phyloP scores from a whole-genome alignment of 108 stramenopile genomes.

The Skeletonema costatum region DNA sequence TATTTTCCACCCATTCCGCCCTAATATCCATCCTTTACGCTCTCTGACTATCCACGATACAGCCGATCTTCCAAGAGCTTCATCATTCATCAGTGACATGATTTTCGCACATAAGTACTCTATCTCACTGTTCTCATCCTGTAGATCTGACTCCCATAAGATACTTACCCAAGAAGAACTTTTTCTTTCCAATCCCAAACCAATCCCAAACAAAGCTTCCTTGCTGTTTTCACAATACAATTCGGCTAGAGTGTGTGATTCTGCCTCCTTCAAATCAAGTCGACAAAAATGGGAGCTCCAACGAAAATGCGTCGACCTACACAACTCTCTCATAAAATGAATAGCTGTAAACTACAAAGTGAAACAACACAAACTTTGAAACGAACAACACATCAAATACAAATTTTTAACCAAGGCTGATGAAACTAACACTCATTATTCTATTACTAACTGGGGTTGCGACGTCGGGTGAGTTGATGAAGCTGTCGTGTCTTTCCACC shows the following conservation, averaged over 20 bases:
- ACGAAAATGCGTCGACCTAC: neutral
- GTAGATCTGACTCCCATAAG: no score
- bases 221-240: no score
- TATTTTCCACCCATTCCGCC: no score
- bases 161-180: no score
- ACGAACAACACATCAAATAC: neutral
- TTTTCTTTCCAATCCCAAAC: no score
- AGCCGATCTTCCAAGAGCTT: no score
- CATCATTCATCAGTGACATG: no score
- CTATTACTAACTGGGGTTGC: neutral
- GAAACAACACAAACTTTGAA: neutral
- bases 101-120: no score
- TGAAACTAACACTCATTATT: neutral
- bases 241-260: neutral
- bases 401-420: neutral
- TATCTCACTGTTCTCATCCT: no score
- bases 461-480: neutral
- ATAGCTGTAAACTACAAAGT: neutral
- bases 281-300: neutral
- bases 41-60: no score
- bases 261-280: neutral
- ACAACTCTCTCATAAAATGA: slow-evolving; percentile 1
- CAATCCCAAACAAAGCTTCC: no score
- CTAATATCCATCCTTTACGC: no score
- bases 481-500: neutral